phyloP scores from a whole-genome alignment of 441 rosid species.

The Aleurites moluccanus region DNA sequence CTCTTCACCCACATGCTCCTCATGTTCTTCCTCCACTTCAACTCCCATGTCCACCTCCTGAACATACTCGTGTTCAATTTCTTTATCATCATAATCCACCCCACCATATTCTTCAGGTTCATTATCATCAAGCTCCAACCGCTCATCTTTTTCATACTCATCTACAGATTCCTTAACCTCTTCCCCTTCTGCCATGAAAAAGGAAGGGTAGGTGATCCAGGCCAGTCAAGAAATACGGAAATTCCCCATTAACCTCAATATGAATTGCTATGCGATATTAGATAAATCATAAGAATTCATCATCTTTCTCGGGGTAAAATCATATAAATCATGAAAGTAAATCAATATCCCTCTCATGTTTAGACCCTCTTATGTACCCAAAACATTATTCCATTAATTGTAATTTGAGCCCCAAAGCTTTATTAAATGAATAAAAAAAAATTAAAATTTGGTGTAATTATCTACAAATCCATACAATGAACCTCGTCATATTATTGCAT shows the following conservation, averaged over 20 bases:
- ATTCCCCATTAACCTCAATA: slow-evolving; percentile 19
- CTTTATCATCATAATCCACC: slow-evolving; percentile 79
- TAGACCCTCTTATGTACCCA: background rate
- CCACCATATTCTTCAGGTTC: slow-evolving; percentile 82
- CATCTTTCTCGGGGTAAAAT: background rate
- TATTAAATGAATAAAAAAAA: background rate
- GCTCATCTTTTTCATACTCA: slow-evolving; percentile 82
- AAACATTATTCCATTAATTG: background rate
- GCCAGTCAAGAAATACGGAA: slow-evolving; percentile 38
- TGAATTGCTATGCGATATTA: background rate
- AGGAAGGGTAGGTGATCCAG: slow-evolving; percentile 37
- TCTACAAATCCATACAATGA: background rate
- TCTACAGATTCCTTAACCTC: slow-evolving; percentile 69
- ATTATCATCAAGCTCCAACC: slow-evolving; percentile 92
- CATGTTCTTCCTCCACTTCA: slow-evolving; percentile 63
- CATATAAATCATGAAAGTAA: background rate
- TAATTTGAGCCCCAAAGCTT: background rate
- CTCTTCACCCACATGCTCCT: slow-evolving; percentile 61
- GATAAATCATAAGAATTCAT: background rate
- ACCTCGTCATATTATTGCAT: too few relatives aligned
- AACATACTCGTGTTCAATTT: slow-evolving; percentile 54
- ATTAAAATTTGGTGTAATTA: background rate
- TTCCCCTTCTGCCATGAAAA: slow-evolving; percentile 69
- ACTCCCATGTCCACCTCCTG: slow-evolving; percentile 42
- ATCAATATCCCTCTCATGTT: background rate